phyloP scores from a whole-genome alignment of 345 rosid genomes.

The Lagerstroemia speciosa region DNA sequence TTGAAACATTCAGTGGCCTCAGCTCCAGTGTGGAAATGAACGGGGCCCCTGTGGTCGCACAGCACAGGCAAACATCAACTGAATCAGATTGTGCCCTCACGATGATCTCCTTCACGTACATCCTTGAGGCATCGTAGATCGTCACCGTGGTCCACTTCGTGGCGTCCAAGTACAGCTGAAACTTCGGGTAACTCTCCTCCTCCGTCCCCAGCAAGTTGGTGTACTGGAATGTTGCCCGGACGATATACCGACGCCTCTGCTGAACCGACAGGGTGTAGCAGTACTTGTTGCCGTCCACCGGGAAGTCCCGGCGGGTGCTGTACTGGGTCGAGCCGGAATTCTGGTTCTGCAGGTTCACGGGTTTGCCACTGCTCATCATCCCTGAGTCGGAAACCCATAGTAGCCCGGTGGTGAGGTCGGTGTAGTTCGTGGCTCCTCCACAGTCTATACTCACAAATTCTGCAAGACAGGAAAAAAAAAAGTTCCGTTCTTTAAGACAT shows the following conservation, averaged over 20 bases:
- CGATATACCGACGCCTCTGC: constrained; percentile 77
- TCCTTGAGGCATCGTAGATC: constrained; percentile 56
- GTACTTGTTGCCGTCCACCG: constrained; percentile 65
- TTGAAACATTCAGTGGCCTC: constrained; percentile 73
- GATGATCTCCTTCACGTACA: constrained; percentile 70
- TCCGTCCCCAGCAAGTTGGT: constrained; percentile 27
- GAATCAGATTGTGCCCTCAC: constrained; percentile 71
- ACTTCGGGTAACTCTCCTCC: constrained; percentile 72
- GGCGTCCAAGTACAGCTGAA: constrained; percentile 75
- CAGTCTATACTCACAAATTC: constrained; percentile 92
- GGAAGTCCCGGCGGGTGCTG: constrained; percentile 62
- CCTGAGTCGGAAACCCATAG: constrained; percentile 75
- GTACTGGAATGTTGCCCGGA: constrained; percentile 83
- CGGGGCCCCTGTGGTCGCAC: constrained; percentile 86
- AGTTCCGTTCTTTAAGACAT: neutral
- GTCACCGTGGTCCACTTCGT: constrained; percentile 89
- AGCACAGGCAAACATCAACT: constrained; percentile 76
- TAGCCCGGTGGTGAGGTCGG: constrained; percentile 64
- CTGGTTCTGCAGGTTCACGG: constrained; percentile 30
- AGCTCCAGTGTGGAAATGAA: constrained; percentile 87
- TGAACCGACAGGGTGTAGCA: constrained; percentile 61
- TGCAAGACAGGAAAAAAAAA: constrained; percentile 20
- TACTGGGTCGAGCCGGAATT: constrained; percentile 40
- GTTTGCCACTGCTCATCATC: constrained; percentile 44
- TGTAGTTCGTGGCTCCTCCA: constrained; percentile 61